These are phyloP conservation scores for Aureobasidium sp. DNA, from an alignment of 2,329 filamentous ascomycete genomes.

Conservation along the genomic window DNA sequence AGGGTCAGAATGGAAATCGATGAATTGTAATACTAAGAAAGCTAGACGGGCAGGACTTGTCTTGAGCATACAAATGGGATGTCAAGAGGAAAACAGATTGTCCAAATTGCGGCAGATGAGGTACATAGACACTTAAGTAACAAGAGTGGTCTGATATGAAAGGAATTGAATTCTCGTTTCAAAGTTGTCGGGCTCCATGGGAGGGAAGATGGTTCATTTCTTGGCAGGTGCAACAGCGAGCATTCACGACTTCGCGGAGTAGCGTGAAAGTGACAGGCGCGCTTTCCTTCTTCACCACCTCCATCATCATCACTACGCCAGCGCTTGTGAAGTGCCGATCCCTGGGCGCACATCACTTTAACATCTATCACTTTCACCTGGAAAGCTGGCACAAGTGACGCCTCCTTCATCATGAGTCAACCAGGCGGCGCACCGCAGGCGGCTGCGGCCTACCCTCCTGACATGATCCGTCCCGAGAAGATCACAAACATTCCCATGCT, in stretches of 20 bases:
- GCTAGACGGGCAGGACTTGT: background rate
- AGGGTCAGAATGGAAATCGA: slow-evolving; percentile 57
- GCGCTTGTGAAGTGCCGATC: background rate
- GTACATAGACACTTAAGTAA: background rate
- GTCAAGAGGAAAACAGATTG: background rate
- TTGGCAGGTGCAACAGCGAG: background rate
- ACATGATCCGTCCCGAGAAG: slow-evolving; percentile 18
- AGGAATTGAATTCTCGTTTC: background rate
- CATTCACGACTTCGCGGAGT: background rate
- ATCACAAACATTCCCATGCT: slow-evolving; percentile 16
- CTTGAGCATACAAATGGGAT: background rate
- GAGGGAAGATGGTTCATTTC: background rate
- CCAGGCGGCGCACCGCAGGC: background rate
- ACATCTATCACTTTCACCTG: background rate
- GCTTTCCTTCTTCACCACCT: background rate
- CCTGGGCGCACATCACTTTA: background rate
- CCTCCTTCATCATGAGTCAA: slow-evolving; percentile 11
- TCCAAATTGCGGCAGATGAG: background rate
- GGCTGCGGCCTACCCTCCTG: slow-evolving; percentile 3
- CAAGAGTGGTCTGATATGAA: background rate
- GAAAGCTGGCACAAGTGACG: background rate
- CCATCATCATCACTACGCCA: background rate
- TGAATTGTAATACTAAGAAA: background rate
- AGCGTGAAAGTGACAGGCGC: background rate
- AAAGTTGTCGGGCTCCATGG: too few relatives aligned